Evolutionary conservation across 306 rosid species (phyloP).

Genomic region (Fragaria iinumae): DNA sequence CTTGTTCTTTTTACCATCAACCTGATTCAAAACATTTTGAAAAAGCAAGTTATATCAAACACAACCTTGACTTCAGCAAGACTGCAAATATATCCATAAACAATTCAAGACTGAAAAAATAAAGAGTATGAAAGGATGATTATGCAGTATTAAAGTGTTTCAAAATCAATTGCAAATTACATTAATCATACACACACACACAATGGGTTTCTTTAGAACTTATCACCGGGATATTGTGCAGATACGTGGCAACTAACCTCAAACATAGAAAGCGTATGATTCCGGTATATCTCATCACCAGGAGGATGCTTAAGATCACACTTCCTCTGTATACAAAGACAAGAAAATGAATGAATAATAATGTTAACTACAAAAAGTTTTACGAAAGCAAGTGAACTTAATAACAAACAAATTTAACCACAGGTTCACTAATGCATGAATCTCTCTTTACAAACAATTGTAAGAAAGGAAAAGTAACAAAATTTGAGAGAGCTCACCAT

Average conservation of each 20-base stretch:
- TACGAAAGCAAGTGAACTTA: not conserved
- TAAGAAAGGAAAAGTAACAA: conserved; percentile 12
- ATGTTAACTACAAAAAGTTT: not conserved
- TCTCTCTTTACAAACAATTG: conserved; percentile 5
- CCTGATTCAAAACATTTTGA: conserved; percentile 52
- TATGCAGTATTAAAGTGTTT: not conserved
- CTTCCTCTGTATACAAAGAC: conserved; percentile 63
- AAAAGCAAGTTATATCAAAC: conserved; percentile 9
- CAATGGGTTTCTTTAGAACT: not conserved
- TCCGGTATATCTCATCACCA: conserved; percentile 96
- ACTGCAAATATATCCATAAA: not conserved
- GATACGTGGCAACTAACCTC: conserved; percentile 57
- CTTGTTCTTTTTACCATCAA: conserved; percentile 98
- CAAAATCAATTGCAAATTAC: not conserved
- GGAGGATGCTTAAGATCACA: conserved; percentile 99
- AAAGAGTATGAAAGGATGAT: not conserved
- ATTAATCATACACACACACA: not conserved
- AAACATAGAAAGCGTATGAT: conserved; percentile 98
- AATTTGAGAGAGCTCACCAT: conserved; percentile 72
- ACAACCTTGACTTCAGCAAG: conserved; percentile 5
- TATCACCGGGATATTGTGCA: not conserved
- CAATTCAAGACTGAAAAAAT: not conserved
- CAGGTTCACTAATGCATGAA: conserved; percentile 6
- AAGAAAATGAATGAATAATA: not conserved
- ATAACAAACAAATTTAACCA: not conserved